Evolutionary conservation across 192 early-diverging fungal species (phyloP).

Genomic region (Phlyctochytrium arcticum): DNA sequence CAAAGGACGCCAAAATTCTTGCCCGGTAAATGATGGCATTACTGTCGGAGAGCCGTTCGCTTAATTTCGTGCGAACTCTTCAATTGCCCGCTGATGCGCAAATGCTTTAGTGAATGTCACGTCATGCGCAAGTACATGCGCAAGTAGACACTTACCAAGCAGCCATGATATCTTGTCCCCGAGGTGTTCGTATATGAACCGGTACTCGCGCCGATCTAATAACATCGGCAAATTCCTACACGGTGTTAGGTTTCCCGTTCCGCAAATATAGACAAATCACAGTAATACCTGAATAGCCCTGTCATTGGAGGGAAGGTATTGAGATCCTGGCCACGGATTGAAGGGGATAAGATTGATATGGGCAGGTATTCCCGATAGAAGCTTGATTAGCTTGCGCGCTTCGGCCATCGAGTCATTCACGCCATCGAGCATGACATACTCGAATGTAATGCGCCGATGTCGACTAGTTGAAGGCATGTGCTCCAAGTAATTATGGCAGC

Average conservation of each 20-base stretch:
- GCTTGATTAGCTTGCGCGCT: conserved; percentile 60
- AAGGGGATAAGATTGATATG: conserved; percentile 75
- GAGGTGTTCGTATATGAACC: conserved; percentile 21
- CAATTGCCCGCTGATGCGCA: conserved; percentile 3
- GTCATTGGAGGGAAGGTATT: conserved; percentile 54
- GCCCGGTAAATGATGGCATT: too few relatives aligned
- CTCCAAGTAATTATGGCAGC: conserved; percentile 59
- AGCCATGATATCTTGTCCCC: conserved; percentile 69
- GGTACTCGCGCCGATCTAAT: too few relatives aligned
- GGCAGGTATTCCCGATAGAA: conserved; percentile 61
- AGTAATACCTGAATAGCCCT: conserved; percentile 23
- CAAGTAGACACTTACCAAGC: conserved; percentile 47
- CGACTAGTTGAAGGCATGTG: conserved; percentile 44
- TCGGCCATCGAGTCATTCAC: conserved; percentile 75
- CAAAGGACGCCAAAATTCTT: too few relatives aligned
- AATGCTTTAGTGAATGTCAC: too few relatives aligned
- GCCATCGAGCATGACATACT: conserved; percentile 84
- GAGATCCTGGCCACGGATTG: conserved; percentile 81
- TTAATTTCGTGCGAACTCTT: conserved; percentile 13
- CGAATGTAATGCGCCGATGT: conserved; percentile 78
- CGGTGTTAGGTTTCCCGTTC: neutral
- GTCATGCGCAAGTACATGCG: too few relatives aligned
- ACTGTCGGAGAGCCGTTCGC: too few relatives aligned
- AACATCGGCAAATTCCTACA: neutral
- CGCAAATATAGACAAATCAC: neutral